Conservation (phyloP, 306 rosid species). For the Albizia julibrissin region DNA sequence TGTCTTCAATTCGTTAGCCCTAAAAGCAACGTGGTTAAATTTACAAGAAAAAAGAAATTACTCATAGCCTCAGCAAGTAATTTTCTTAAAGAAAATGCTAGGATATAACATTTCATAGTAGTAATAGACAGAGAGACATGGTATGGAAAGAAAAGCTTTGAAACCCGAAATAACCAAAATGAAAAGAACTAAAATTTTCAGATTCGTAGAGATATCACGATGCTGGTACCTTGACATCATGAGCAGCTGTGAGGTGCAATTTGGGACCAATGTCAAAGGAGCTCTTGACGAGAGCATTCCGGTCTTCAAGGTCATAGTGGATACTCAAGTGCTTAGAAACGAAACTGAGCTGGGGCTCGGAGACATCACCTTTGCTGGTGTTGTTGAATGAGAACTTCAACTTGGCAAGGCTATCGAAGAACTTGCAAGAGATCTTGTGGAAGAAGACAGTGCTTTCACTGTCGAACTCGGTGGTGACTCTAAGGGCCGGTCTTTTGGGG, state of each 20-base stretch:
- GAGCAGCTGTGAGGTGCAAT: constrained; percentile 59
- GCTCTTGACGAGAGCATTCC: constrained; percentile 60
- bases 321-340: constrained; percentile 67
- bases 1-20: neutral
- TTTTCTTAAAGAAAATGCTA: neutral
- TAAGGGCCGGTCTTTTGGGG: constrained; percentile 58
- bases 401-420: constrained; percentile 74
- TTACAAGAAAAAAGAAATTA: neutral
- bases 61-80: neutral
- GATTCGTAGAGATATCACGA: neutral
- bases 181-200: neutral
- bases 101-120: neutral
- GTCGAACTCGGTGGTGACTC: constrained; percentile 84
- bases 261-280: constrained; percentile 68
- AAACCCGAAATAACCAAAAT: neutral
- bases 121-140: neutral
- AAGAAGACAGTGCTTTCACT: constrained; percentile 74
- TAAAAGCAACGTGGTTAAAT: neutral
- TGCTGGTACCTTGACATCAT: constrained; percentile 69
- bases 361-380: constrained; percentile 57
- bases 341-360: constrained; percentile 66
- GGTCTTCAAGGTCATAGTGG: constrained; percentile 67
- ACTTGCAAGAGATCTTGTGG: constrained; percentile 83
- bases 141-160: neutral
- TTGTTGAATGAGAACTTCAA: constrained; percentile 69